Evolutionary conservation across 2,329 filamentous ascomycete species (phyloP), one percentile per base, ranked within the genome.

Genomic region (Myriangium duriaei): DNA sequence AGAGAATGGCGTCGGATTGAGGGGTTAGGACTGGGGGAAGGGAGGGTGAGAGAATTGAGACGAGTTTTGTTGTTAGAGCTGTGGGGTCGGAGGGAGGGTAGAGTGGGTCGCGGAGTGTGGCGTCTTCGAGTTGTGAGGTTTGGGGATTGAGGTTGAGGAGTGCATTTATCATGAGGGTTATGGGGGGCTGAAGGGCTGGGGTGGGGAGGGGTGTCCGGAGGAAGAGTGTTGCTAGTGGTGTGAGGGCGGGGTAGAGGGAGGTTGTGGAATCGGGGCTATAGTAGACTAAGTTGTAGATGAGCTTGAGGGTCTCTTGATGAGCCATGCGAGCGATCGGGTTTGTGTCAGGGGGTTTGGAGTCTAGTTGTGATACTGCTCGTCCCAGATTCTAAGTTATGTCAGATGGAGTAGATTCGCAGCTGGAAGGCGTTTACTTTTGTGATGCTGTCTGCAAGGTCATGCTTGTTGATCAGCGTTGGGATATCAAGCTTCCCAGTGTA

Each of bases 261-360:
- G 64, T 56, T 4, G 63, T 60, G 16, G 79, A 67, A 30, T 77
- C 68, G 3, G 76, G 74, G 50, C 79, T 80, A 51, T 78, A 76
- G 49, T 87, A 78, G 2, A 81, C 81, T 37, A 94, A 68, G 57
- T 95, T 95, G 67, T 92, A 96, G 36, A 93, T 62, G 29, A 96
- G 68, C 53, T 93, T 95, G 34, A 91, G 64, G 0, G 81, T 88
- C 57, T 96, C 88, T 6, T 69, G 69, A 26, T 96, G 67, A 1
- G 87, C 85, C 74, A 88, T 76, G 42, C 81, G 76, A 46, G 81
- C 76, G 69, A 87, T 81, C 0, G 72, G 70, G 30, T 73, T 26
- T 29, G 36, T 32, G 5, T 29, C 30, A 11, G 30, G 11, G 19
- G 16, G n/a, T 17, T 30, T 19, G 15, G 36, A 21, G 21, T 39